Percentiles rank a stretch among this genome's conserved stretches.
Conservation (phyloP, 2,329 filamentous ascomycete species). For the Pestalotiopsis sp. region DNA sequence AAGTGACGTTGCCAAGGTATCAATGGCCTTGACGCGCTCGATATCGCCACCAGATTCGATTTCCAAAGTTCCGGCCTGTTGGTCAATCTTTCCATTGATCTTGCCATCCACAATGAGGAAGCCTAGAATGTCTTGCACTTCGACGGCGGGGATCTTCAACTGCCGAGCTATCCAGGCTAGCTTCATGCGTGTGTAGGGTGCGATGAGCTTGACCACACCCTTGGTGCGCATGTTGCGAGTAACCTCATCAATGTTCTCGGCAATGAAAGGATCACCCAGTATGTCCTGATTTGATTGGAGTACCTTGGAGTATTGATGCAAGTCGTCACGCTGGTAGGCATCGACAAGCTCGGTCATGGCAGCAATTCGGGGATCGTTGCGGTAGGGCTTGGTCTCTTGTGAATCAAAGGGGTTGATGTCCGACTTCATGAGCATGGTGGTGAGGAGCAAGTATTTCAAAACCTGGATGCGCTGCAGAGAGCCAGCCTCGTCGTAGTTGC, state of each 20-base stretch:
- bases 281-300: slow-evolving; percentile 87
- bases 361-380: slow-evolving; percentile 89
- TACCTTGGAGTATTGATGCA: slow-evolving; percentile 86
- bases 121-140: slow-evolving; percentile 94
- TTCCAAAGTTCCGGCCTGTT: slow-evolving; percentile 80
- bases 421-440: slow-evolving; percentile 98
- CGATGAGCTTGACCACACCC: slow-evolving; percentile 88
- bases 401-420: slow-evolving; percentile 99
- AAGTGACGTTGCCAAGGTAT: slow-evolving; percentile 71
- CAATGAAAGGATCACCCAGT: slow-evolving; percentile 89
- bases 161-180: slow-evolving; percentile 84
- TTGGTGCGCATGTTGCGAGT: slow-evolving; percentile 98
- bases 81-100: slow-evolving; percentile 85
- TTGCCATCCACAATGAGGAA: slow-evolving; percentile 91
- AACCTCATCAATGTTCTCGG: slow-evolving; percentile 98
- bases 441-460: slow-evolving; percentile 92
- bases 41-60: slow-evolving; percentile 74
- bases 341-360: slow-evolving; percentile 98
- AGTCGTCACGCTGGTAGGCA: slow-evolving; percentile 93
- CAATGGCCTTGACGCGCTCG: slow-evolving; percentile 72
- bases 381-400: slow-evolving; percentile 98
- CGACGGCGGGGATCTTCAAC: slow-evolving; percentile 83
- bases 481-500: slow-evolving; percentile 97
- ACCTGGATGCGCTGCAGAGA: slow-evolving; percentile 96
- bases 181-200: slow-evolving; percentile 91